These are phyloP conservation scores for Cicer chorassanicum DNA, from an alignment of 306 rosid species.

Conservation along the genomic window DNA sequence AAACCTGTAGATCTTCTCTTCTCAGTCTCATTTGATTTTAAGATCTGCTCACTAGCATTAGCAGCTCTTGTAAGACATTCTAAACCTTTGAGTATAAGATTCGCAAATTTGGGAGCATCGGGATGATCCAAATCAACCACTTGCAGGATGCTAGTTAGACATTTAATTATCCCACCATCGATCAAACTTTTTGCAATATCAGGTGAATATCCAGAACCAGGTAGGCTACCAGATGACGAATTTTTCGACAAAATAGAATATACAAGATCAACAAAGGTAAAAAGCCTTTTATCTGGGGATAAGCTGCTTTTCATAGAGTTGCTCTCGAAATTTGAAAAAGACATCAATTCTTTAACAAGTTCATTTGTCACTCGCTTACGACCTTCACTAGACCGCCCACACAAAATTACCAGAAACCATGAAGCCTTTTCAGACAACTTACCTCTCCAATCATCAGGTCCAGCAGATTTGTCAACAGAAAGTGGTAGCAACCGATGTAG, in stretches of 20 bases:
- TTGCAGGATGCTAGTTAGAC: constrained; percentile 81
- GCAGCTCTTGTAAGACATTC: constrained; percentile 97
- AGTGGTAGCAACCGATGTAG: constrained; percentile 79
- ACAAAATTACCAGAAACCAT: constrained; percentile 86
- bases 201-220: constrained; percentile 94
- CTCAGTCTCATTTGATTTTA: constrained; percentile 74
- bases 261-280: constrained; percentile 80
- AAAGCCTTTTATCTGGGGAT: constrained; percentile 86
- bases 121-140: constrained; percentile 99
- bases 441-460: constrained; percentile 97
- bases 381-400: constrained; percentile 97
- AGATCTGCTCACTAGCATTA: constrained; percentile 83
- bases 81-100: constrained; percentile 83
- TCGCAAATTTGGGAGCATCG: constrained; percentile 89
- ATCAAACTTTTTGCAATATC: constrained; percentile 98
- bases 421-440: constrained; percentile 95
- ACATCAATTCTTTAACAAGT: constrained; percentile 76
- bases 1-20: constrained; percentile 71
- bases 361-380: constrained; percentile 87
- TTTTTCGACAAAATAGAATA: constrained; percentile 90
- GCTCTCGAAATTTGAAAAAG: constrained; percentile 68
- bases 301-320: constrained; percentile 63
- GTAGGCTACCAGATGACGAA: constrained; percentile 84
- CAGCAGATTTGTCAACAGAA: constrained; percentile 85
- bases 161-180: constrained; percentile 90